Evolutionary conservation across 1,139 yeast genomes (phyloP), one percentile per base, ranked within the genome.

Genomic region (Diutina mesorugosa): DNA sequence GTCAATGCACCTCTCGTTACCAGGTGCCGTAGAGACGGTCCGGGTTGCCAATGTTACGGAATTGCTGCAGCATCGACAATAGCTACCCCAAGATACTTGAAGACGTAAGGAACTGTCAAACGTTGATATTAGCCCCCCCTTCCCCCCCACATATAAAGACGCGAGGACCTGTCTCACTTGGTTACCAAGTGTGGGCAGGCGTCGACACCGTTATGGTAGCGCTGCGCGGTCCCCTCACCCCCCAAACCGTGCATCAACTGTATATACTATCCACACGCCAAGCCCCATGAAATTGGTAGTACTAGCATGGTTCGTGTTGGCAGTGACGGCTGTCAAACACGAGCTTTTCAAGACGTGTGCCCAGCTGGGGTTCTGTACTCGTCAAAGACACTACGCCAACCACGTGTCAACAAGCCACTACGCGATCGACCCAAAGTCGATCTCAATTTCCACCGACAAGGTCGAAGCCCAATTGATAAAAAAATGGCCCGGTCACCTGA

Each of bases 301-400:
- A 21, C 45, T 50, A 50, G 45, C 45, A 14, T 50, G 45, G 45
- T 12, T 51, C 21, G 67, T 59, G 6, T 30, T 60, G 7, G 84
- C 84, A 0, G 53, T 50, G 3, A 5, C 4, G n/a, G 53, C 53
- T 7, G 93, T 84, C 30, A 86, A 89, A 67, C 80, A 79, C 12
- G 82, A 84, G 63, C 70, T 90, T 58, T 88, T 91, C 74, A 88
- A 89, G 68, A 81, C 79, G 16, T 93, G 99, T 70, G 83, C 76
- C 10, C 85, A 87, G 63, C 80, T 91, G 26, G 95, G 97, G 8
- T 91, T 93, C 67, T 93, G 99, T 67, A 72, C 78, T 56, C 77
- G 99, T 66, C 90, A 93, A 65, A 72, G 95, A 56, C 82, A 81
- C 59, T 90, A 79, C 67, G 93, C 95, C 1, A 64, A 67, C 16